Conservation (phyloP, 2,329 filamentous ascomycete species). For the Ambrosiella xylebori region DNA sequence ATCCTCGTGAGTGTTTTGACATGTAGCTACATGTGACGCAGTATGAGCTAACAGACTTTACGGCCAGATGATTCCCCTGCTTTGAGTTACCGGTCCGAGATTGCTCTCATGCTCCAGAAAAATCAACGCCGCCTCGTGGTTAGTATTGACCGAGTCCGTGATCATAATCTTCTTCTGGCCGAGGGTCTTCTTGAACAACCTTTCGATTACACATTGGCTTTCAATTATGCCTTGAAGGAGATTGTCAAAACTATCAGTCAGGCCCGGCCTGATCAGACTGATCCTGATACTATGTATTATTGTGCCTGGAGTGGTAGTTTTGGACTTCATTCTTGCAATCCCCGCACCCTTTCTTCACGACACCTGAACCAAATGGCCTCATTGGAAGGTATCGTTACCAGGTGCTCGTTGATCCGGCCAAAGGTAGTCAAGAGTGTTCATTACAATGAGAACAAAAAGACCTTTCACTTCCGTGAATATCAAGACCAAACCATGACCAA, state of each 20-base stretch:
- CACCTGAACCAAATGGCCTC: conserved; percentile 96
- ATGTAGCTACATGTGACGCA: not conserved
- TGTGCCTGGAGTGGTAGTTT: conserved; percentile 96
- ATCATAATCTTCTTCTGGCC: conserved; percentile 71
- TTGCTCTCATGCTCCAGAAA: conserved; percentile 59
- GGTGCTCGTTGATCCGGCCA: conserved; percentile 84
- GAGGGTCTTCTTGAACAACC: conserved; percentile 62
- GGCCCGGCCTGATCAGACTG: conserved; percentile 56
- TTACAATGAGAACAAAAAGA: conserved; percentile 73
- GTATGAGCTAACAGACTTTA: not conserved
- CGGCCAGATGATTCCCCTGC: conserved; percentile 32
- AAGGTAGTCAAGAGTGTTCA: conserved; percentile 98
- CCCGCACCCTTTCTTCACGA: conserved; percentile 71
- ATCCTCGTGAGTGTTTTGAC: conserved; percentile 53
- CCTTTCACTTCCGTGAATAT: conserved; percentile 81
- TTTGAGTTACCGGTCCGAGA: conserved; percentile 74
- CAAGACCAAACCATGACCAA: conserved; percentile 95
- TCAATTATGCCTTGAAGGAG: conserved; percentile 78
- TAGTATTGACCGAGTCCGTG: conserved; percentile 77
- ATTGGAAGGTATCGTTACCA: conserved; percentile 91
- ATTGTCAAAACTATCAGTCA: conserved; percentile 67
- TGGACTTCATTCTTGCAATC: conserved; percentile 86
- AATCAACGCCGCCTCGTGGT: conserved; percentile 48
- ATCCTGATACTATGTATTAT: conserved; percentile 74
- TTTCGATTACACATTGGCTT: conserved; percentile 76